phyloP scores from a whole-genome alignment of 352 stramenopile genomes.

The Globisporangium recalcitrans region DNA sequence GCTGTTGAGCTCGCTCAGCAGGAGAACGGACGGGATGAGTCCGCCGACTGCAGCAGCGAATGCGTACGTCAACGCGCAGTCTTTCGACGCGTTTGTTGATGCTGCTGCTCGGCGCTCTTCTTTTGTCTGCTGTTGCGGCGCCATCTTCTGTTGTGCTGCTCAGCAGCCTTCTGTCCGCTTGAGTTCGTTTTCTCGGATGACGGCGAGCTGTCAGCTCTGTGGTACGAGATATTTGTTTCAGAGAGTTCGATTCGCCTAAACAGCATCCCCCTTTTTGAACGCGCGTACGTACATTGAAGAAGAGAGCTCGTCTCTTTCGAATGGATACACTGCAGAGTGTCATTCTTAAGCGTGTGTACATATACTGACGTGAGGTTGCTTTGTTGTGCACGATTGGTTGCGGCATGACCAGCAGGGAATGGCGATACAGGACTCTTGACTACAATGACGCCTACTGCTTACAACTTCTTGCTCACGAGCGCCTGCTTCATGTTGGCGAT shows the following conservation, averaged over 20 bases:
- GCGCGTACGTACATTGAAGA: neutral
- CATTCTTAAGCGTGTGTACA: too few species aligned
- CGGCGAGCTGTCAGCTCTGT: neutral
- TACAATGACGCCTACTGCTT: constrained; percentile 11
- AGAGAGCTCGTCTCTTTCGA: neutral
- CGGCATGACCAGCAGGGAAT: neutral
- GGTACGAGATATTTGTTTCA: neutral
- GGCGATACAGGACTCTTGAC: constrained; percentile 3
- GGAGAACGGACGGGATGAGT: constrained; percentile 21
- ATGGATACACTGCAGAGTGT: neutral
- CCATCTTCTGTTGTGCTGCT: neutral
- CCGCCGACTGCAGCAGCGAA: constrained; percentile 20
- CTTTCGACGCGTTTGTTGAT: neutral
- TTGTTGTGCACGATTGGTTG: neutral
- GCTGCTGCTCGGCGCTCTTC: neutral
- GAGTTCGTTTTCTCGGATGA: neutral
- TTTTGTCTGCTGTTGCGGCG: neutral
- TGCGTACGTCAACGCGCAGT: neutral
- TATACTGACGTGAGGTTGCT: constrained; percentile 4
- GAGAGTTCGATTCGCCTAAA: neutral
- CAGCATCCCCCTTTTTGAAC: neutral
- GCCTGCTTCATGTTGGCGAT: constrained; percentile 86
- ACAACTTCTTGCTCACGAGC: constrained; percentile 61
- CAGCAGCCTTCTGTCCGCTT: too few species aligned
- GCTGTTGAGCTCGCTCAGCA: constrained; percentile 15